Evolutionary conservation across 768 basidiomycete species (phyloP).

Genomic region (Pulveroboletus sp.): DNA sequence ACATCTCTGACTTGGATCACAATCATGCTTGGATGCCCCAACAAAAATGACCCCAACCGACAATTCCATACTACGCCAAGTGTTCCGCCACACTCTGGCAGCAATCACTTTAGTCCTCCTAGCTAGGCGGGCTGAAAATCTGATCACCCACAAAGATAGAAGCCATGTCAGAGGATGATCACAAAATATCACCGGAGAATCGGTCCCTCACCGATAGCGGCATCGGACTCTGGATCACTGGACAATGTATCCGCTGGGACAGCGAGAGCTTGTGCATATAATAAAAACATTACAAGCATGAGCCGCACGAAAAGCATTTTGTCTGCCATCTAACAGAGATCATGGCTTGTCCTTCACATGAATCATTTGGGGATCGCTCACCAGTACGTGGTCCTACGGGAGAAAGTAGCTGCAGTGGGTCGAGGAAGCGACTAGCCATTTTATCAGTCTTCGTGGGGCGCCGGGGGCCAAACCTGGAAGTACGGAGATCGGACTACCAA

Average conservation of each 20-base stretch:
- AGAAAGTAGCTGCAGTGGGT: background rate
- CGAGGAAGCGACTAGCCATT: background rate
- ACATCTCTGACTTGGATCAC: too few species aligned
- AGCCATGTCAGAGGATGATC: background rate
- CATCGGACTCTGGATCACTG: background rate
- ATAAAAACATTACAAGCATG: background rate
- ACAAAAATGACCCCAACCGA: too few species aligned
- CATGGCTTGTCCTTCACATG: background rate
- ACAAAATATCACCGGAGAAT: background rate
- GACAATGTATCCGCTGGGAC: background rate
- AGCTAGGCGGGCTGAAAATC: background rate
- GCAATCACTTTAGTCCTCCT: background rate
- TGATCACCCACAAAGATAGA: background rate
- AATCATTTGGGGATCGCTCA: background rate
- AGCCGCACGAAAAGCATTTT: background rate
- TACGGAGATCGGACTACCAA: too few species aligned
- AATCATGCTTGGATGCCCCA: too few species aligned
- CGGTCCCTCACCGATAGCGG: too few species aligned
- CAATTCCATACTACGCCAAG: too few species aligned
- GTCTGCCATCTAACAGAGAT: background rate
- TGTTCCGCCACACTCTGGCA: background rate
- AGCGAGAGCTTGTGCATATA: background rate
- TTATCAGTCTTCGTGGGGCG: background rate
- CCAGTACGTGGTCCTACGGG: background rate
- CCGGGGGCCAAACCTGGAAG: too few species aligned